A percentile compares a stretch with the other conserved stretches of the same genome.
phyloP scores from a whole-genome alignment of 306 rosid genomes.

The Senna tora region DNA sequence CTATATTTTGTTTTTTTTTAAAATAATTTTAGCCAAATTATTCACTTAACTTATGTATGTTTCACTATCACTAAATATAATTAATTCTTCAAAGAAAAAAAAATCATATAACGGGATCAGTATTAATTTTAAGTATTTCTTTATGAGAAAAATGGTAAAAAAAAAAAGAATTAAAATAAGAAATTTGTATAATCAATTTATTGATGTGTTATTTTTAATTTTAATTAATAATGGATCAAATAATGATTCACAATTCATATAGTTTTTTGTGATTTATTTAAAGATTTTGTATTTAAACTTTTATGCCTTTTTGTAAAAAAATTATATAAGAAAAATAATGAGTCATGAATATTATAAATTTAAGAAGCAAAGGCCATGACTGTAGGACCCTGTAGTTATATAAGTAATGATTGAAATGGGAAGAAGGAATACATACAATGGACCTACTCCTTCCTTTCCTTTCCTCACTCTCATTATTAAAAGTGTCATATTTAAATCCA shows the following conservation, averaged over 20 bases:
- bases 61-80: too few relatives aligned
- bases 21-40: too few relatives aligned
- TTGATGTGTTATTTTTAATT: not conserved
- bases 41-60: too few relatives aligned
- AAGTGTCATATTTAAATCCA: constrained; percentile 31
- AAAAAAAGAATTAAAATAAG: too few relatives aligned
- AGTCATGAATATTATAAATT: constrained; percentile 20
- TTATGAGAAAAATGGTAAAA: too few relatives aligned
- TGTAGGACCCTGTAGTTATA: constrained; percentile 43
- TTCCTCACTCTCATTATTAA: constrained; percentile 54
- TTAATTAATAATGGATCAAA: too few relatives aligned
- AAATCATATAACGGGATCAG: too few relatives aligned
- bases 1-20: too few relatives aligned
- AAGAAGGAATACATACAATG: constrained; percentile 41
- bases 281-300: not conserved
- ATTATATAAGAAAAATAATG: not conserved
- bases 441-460: constrained; percentile 55
- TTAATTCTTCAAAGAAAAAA: too few relatives aligned
- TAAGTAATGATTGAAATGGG: constrained; percentile 51
- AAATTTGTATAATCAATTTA: too few relatives aligned
- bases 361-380: constrained; percentile 19
- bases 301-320: not conserved
- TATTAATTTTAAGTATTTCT: too few relatives aligned
- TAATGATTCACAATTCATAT: too few relatives aligned
- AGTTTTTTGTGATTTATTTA: not conserved